Conservation (phyloP, 805 yeast species). For the Myxozyma geophila region DNA sequence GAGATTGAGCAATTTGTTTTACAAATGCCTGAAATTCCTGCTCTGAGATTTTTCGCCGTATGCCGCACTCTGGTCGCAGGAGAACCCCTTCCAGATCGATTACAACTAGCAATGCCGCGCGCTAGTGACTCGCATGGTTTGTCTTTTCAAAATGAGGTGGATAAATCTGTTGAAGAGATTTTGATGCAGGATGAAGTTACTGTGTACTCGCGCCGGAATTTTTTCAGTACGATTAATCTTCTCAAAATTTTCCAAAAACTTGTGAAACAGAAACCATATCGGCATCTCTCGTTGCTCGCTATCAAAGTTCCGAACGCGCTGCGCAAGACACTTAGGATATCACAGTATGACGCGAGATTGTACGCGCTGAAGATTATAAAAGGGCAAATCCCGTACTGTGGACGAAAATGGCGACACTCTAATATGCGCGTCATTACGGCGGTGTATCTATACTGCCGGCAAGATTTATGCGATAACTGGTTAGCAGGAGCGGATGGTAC, state of each 20-base stretch:
- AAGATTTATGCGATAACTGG: constrained; percentile 84
- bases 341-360: constrained; percentile 63
- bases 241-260: constrained; percentile 62
- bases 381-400: constrained; percentile 84
- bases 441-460: constrained; percentile 74
- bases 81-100: constrained; percentile 24
- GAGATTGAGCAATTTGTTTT: constrained; percentile 32
- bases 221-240: constrained; percentile 51
- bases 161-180: constrained; percentile 13
- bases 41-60: constrained; percentile 36
- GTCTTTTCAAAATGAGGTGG: neutral
- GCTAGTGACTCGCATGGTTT: neutral
- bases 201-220: constrained; percentile 35
- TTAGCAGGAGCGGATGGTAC: constrained; percentile 73
- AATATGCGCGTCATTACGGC: constrained; percentile 93
- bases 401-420: constrained; percentile 86
- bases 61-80: constrained; percentile 36
- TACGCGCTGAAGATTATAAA: constrained; percentile 77
- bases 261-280: constrained; percentile 70
- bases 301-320: constrained; percentile 58
- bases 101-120: constrained; percentile 4
- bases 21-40: constrained; percentile 37
- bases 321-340: constrained; percentile 61
- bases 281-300: constrained; percentile 65
- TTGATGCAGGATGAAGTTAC: constrained; percentile 27